Base-by-base conservation (phyloP, 306 rosid genomes). In the Castanea mollissima region DNA sequence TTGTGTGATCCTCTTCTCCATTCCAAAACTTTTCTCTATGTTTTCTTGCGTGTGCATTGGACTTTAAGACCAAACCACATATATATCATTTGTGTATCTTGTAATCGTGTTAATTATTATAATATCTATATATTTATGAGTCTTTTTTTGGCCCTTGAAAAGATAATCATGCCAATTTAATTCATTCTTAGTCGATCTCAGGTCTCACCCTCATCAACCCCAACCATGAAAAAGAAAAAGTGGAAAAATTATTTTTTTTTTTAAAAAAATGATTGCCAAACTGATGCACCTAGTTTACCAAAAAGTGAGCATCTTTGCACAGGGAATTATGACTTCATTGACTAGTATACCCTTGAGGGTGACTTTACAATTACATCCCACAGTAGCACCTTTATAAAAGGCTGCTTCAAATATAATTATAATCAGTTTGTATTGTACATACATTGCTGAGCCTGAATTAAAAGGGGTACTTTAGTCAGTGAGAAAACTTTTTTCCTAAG, bases 361-460 rank as follows among this genome's bases (percentile, higher is more conserved):
- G 97, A 94, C 98, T 80, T 89, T 80, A 79, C 94, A 92, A 89
- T 89, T 80, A 77, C 94, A 92, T 91, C 97, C 88, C 88, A 83
- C 89, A 86, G 74, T 88, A 83, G 80, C 84, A 76, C 89, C 97
- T 92, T 94, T 94, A 86, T 74, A 88, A 94, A 94, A 94, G 91
- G 94, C 97, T 88, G 97, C 89, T 79, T 90, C 87, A 19, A 65
- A 76, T 69, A 80, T 83, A 89, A 88, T 85, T 85, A 84, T 85
- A 84, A 88, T 84, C 8, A 41, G 46, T 73, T 38, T 76, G 31
- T 78, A 19, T 44, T 31, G 76, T 55, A 82, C 78, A 79, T 83
- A 68, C 73, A 62, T 55, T 35, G 80, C 74, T 72, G 72, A 52
- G 71, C 46, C 46, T 41, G 46, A 41, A 41, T 41, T 41, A 41